Evolutionary conservation across 192 early-diverging fungal genomes (phyloP), one percentile per base, ranked within the genome.

Genomic region (Entomortierella lignicola): DNA sequence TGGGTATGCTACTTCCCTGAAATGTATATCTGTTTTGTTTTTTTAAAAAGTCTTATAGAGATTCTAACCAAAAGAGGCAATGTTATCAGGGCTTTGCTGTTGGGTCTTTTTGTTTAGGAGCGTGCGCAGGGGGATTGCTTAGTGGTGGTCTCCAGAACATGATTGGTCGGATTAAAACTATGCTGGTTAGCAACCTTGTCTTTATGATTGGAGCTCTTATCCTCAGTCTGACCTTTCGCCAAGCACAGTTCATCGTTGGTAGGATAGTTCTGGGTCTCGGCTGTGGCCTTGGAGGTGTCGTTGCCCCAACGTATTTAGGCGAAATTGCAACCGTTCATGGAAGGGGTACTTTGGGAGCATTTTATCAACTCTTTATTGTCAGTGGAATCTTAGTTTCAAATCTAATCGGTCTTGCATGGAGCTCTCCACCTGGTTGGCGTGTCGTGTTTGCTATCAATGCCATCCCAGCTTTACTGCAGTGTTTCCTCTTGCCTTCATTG

Each of bases 341-440:
- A 10, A 82, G 92, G 56, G 94, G 92, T 10, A 68, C 84, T 5
- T 69, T 95, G 56, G 92, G 95, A n/a, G 85, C 88, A 32, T 80
- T 89, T 64, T 88, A 94, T 60, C 94, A 94, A 80, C 81, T 94
- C 66, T 85, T 88, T 4, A 86, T 95, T 58, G 92, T 93, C 23
- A 58, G 91, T 48, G 95, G 95, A 6, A 88, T 96, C 32, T 75
- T 96, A 59, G 27, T 89, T 1, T 86, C 91, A 55, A 90, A 92
- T 32, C 57, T 90, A 1, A 74, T 85, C 31, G 93, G 87, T 11
- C 64, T 93, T 53, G 85, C 84, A 13, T 84, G 91, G 67, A 82
- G 85, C 8, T 81, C 66, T 8, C 81, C 92, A 0, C 88, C 89
- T 4, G 84, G 89, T 30, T 96, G 95, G 95, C 81, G 95, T n/a